These are phyloP conservation scores for Exophiala bonariae DNA, from an alignment of 2,329 filamentous ascomycete species.

Conservation along the genomic window DNA sequence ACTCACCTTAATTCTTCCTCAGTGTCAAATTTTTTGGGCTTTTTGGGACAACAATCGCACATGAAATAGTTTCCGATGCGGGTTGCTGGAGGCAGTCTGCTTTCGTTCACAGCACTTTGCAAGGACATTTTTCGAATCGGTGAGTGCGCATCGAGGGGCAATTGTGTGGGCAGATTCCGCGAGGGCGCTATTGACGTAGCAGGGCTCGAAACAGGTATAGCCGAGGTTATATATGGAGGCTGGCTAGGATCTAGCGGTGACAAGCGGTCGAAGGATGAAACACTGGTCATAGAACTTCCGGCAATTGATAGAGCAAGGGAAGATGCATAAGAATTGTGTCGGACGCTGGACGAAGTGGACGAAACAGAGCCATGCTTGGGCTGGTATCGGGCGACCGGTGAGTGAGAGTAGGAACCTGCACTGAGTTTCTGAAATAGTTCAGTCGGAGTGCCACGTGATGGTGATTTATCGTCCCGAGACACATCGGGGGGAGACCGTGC, in stretches of 20 bases:
- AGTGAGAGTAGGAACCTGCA: constrained; percentile 40
- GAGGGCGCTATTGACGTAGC: constrained; percentile 35
- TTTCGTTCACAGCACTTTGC: constrained; percentile 33
- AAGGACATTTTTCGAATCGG: constrained; percentile 50
- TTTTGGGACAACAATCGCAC: constrained; percentile 96
- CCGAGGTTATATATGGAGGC: constrained; percentile 49
- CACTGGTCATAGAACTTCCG: constrained; percentile 66
- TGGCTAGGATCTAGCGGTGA: constrained; percentile 63
- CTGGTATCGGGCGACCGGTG: constrained; percentile 55
- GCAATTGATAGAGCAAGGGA: constrained; percentile 58
- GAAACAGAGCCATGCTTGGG: constrained; percentile 63
- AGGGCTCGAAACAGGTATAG: constrained; percentile 40
- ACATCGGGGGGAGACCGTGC: constrained; percentile 63
- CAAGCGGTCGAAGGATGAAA: constrained; percentile 60
- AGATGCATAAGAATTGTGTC: constrained; percentile 64
- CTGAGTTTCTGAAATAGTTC: constrained; percentile 14
- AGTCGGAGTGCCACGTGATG: constrained; percentile 23
- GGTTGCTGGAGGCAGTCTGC: constrained; percentile 34
- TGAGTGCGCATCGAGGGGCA: constrained; percentile 31
- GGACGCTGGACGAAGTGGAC: constrained; percentile 63
- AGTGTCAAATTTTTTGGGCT: constrained; percentile 91
- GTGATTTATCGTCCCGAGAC: constrained; percentile 36
- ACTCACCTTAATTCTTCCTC: constrained; percentile 80
- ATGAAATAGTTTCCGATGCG: constrained; percentile 64
- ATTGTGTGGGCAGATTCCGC: constrained; percentile 28